Conservation (phyloP, 176 grass and related monocot species). For the Aegilops bicornis region DNA sequence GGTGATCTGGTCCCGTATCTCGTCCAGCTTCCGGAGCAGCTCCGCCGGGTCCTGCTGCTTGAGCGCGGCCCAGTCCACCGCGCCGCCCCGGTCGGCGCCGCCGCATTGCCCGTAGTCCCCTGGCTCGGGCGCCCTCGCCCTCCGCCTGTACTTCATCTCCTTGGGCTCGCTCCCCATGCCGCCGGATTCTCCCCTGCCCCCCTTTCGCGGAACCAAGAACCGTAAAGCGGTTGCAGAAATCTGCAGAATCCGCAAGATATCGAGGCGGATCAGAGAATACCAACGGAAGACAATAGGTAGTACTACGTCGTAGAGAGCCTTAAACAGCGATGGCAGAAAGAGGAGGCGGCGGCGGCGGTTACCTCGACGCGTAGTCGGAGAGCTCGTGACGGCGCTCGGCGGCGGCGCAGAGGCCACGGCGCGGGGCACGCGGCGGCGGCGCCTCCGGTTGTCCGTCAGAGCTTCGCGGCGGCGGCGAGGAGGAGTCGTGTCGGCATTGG, state of each 20-base stretch:
- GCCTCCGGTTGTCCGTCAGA: neutral
- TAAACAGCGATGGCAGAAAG: neutral
- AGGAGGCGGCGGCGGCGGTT: slow-evolving; percentile 13
- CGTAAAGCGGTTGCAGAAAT: neutral
- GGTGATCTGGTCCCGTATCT: slow-evolving; percentile 77
- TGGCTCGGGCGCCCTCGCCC: neutral
- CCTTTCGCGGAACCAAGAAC: neutral
- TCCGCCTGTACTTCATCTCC: slow-evolving; percentile 60
- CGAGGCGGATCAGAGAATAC: neutral
- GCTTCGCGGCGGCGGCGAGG: neutral
- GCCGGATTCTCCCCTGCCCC: neutral
- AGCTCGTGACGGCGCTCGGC: neutral
- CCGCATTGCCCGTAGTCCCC: slow-evolving; percentile 29
- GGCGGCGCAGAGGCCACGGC: no score
- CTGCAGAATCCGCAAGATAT: neutral
- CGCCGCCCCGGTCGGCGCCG: slow-evolving; percentile 4
- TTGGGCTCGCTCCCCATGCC: slow-evolving; percentile 46
- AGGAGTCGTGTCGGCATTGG: slow-evolving; percentile 20
- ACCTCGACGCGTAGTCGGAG: slow-evolving; percentile 9
- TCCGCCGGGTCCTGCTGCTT: slow-evolving; percentile 67
- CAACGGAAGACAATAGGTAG: no score
- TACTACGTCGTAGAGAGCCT: no score
- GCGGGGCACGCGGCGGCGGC: neutral
- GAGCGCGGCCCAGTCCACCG: slow-evolving; percentile 42
- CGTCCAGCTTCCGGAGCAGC: slow-evolving; percentile 82